Evolutionary conservation across 106 monocot genomes (phyloP), one percentile per base, ranked within the genome.

Genomic region (Dendrobium officinale): DNA sequence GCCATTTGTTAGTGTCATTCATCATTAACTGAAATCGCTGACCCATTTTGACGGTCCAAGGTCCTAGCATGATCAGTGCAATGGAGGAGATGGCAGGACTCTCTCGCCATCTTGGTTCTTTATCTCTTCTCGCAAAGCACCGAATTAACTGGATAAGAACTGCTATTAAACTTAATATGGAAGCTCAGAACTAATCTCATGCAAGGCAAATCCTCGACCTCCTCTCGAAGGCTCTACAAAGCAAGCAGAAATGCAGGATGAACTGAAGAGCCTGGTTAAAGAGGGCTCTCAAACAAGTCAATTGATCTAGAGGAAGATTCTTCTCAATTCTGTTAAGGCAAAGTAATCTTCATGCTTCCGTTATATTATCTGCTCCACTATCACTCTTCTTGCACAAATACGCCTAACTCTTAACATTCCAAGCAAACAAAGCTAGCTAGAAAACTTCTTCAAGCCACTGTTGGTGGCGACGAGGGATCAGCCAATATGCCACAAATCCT

Each of bases 31-130:
- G 55, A 55, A 1, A 1, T 11, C 55, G 0, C 17, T 55, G 18
- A 17, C 5, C 64, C 20, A 1, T 20, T 19, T 19, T 2, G 3
- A 19, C 15, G 67, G 96, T 37, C 2, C 37, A 2, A 37, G 37
- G 37, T 37, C 37, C 37, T 37, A 37, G 37, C 37, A 37, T 37
- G 77, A 27, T 96, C 64, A 92, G 91, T 54, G 96, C 96, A 6
- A 96, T 93, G 79, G 96, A 96, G 41, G 96, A 96, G 79, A 96
- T 93, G 96, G 96, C 93, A 6, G 85, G 96, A 27, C 73, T 96
- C 8, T 92, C 96, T 13, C 93, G 96, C 15, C 96, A 96, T 79
- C 93, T 96, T 48, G 92, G 88, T 18, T 93, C 96, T 24, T 80
- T 96, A 9, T 93, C 96, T 7, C 88, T 96, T n/a, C 93, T 84